phyloP scores from a whole-genome alignment of 805 yeast genomes.

The Candida pseudofarinosa region DNA sequence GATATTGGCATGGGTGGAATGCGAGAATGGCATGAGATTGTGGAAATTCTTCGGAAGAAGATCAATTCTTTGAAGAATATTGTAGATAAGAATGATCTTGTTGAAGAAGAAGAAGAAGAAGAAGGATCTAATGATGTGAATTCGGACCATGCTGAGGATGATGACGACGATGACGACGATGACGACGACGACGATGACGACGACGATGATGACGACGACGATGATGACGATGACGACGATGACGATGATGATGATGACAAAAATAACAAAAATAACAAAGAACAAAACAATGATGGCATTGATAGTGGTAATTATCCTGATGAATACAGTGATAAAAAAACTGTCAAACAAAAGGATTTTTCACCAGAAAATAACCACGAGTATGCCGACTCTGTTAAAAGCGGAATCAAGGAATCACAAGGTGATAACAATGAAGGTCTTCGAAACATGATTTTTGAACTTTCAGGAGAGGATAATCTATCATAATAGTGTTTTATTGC shows the following conservation, averaged over 20 bases:
- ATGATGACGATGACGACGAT: slow-evolving; percentile 20
- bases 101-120: slow-evolving; percentile 21
- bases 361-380: too few relatives aligned
- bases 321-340: background rate
- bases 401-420: too few relatives aligned
- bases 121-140: slow-evolving; percentile 23
- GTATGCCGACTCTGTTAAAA: too few relatives aligned
- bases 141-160: slow-evolving; percentile 36
- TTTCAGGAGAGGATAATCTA: slow-evolving; percentile 14
- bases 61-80: slow-evolving; percentile 24
- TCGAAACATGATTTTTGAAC: slow-evolving; percentile 22
- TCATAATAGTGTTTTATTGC: too few relatives aligned
- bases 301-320: background rate
- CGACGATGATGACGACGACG: slow-evolving; percentile 35
- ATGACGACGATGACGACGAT: slow-evolving; percentile 33
- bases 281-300: slow-evolving; percentile 2
- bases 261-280: too few relatives aligned
- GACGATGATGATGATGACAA: slow-evolving; percentile 5
- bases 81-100: slow-evolving; percentile 5
- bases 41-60: slow-evolving; percentile 37
- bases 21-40: slow-evolving; percentile 46
- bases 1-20: slow-evolving; percentile 50
- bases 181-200: slow-evolving; percentile 37
- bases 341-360: too few relatives aligned
- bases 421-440: too few relatives aligned